These are phyloP conservation scores for Colletotrichum echinochloae DNA, from an alignment of 2,329 filamentous ascomycete species.

Conservation along the genomic window DNA sequence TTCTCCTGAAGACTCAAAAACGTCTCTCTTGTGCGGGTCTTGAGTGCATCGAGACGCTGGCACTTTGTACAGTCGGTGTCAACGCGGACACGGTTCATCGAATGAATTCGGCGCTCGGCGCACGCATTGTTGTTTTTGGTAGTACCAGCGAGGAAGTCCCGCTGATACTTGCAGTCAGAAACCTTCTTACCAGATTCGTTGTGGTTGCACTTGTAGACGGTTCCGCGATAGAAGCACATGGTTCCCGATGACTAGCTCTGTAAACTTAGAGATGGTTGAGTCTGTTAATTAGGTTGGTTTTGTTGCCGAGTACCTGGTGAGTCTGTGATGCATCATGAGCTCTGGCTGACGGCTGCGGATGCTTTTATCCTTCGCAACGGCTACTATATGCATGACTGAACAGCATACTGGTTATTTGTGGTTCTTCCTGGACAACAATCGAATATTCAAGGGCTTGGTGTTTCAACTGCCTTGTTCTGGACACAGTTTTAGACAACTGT, in stretches of 20 bases:
- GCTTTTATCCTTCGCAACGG: not conserved
- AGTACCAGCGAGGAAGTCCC: slow-evolving; percentile 19
- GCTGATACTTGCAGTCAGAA: slow-evolving; percentile 18
- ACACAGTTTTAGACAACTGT: not conserved
- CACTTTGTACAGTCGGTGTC: slow-evolving; percentile 24
- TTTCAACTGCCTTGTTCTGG: not conserved
- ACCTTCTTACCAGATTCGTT: slow-evolving; percentile 30
- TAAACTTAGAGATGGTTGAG: not conserved
- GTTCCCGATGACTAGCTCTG: not conserved
- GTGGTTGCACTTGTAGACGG: slow-evolving; percentile 43
- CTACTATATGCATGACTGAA: not conserved
- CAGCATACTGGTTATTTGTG: not conserved
- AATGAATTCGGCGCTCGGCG: slow-evolving; percentile 7
- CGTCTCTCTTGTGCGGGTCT: slow-evolving; percentile 5
- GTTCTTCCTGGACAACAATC: not conserved
- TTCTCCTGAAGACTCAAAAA: slow-evolving; percentile 16
- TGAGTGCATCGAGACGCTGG: slow-evolving; percentile 21
- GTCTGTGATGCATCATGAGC: not conserved
- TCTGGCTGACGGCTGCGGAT: not conserved
- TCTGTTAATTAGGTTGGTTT: not conserved
- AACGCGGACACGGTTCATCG: slow-evolving; percentile 24
- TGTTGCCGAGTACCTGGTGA: not conserved
- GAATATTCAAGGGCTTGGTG: not conserved
- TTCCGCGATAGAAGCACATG: slow-evolving; percentile 44
- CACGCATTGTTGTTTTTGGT: slow-evolving; percentile 4